Base-by-base conservation (phyloP, 208 protist genomes). In the Trichomonas tenax region DNA sequence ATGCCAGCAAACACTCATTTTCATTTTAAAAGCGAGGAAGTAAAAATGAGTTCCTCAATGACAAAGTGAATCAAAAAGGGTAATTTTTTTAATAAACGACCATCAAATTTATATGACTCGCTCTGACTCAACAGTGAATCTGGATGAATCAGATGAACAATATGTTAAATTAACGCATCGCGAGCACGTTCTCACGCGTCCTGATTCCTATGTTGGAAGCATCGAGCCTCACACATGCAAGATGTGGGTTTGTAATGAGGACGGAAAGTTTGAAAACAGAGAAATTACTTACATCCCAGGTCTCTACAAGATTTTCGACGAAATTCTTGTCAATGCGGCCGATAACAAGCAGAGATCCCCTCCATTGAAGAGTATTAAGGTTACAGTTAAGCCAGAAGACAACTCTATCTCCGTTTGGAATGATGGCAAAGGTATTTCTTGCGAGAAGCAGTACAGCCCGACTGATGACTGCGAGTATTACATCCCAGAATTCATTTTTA, bases 261-360 rank as follows among this genome's bases (percentile, higher is more conserved):
- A 51, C 26, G 82, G 38, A 4, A 48, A 93, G 86, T 38, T 93
- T 6, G 44, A 51, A 38, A 15, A 51, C 1, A 48, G 44, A 58
- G 34, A 98, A 96, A 98, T 99, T 96, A 99, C 97, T 8, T 99
- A 98, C 98, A 98, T 99, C 0, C 99, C 99, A 0, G 99, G 98
- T 34, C 97, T 99, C 15, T 99, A 99, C 97, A 99, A 99, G 98
- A 99, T 99, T 51, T 99, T 99, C 96, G 99, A 99, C 97, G 99
- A 99, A 97, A 99, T 99, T 97, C 97, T 99, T 6, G 99, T 99
- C 8, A 99, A 99, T 98, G 99, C 99, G 11, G 98, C 99, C 0
- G 99, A 99, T 97, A 99, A 99, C 97, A 99, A 99, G 96, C 98
- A 99, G 96, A 98, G 99, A 31, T 99, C 99, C 96, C 97, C 97